Evolutionary conservation across 495 filamentous ascomycete species (phyloP).

Genomic region (Terfezia boudieri): DNA sequence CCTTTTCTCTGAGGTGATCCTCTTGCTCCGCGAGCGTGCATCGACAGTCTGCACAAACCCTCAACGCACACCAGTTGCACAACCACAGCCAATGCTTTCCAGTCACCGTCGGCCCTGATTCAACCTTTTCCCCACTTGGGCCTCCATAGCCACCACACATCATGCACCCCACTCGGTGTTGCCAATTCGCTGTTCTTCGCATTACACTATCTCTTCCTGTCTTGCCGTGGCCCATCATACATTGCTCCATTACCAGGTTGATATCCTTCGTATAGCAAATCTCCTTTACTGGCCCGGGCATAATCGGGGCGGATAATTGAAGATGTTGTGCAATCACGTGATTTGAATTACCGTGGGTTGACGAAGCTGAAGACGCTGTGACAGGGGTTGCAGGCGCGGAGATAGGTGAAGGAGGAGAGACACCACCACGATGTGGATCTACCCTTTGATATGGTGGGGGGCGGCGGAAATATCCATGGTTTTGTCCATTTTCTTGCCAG

Average conservation of each 20-base stretch:
- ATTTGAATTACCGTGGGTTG: neutral
- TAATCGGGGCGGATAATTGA: neutral
- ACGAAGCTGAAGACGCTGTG: neutral
- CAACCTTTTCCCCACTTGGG: neutral
- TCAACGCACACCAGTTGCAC: neutral
- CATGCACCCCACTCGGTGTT: neutral
- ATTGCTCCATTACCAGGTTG: neutral
- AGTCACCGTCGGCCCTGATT: neutral
- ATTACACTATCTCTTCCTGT: neutral
- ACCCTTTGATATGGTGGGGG: no score
- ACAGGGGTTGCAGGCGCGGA: neutral
- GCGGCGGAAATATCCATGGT: no score
- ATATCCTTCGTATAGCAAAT: neutral
- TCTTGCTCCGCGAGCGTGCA: neutral
- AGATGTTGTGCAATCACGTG: neutral
- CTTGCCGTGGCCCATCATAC: neutral
- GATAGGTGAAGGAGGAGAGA: neutral
- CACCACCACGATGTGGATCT: no score
- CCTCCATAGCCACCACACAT: neutral
- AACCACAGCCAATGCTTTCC: neutral
- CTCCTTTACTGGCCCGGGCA: neutral
- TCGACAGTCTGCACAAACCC: neutral
- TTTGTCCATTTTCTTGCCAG: no score
- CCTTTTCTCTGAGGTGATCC: neutral
- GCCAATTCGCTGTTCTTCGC: neutral